Conservation (phyloP, 2,329 filamentous ascomycete genomes). For the Fusarium pilosicola region DNA sequence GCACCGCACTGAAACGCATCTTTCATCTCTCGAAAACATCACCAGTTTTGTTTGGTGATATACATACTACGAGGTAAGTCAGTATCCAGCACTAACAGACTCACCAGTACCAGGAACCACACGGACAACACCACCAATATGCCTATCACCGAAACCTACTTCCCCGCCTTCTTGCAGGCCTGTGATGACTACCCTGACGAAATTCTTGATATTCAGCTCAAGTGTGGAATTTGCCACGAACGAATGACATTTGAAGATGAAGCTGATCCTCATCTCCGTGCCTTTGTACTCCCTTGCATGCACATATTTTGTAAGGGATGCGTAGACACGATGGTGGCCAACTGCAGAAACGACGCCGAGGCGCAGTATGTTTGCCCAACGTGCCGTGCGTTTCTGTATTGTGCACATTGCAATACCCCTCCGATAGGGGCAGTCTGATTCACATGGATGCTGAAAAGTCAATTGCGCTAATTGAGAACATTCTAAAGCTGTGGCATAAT, state of each 20-base stretch:
- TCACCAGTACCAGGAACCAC: too few species aligned
- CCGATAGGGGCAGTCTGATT: background rate
- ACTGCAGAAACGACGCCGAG: rapidly evolving
- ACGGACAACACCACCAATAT: too few species aligned
- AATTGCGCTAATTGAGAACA: background rate
- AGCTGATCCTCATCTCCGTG: background rate
- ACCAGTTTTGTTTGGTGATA: too few species aligned
- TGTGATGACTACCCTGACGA: background rate
- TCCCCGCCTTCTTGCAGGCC: background rate
- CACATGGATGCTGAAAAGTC: too few species aligned
- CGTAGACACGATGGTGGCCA: background rate
- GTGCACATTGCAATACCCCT: background rate
- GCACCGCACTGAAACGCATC: too few species aligned
- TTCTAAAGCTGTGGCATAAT: background rate
- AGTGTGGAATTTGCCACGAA: background rate
- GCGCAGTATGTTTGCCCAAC: rapidly evolving
- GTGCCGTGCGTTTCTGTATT: background rate
- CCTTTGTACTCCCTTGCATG: background rate
- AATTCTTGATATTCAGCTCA: background rate
- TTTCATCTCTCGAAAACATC: too few species aligned
- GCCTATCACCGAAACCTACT: background rate
- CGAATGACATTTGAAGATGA: background rate
- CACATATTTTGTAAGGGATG: background rate
- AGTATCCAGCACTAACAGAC: too few species aligned
- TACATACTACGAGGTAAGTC: too few species aligned